Percentiles rank a stretch among this genome's conserved stretches.
Conservation (phyloP, 257 asterid species). For the Nicotiana attenuata region DNA sequence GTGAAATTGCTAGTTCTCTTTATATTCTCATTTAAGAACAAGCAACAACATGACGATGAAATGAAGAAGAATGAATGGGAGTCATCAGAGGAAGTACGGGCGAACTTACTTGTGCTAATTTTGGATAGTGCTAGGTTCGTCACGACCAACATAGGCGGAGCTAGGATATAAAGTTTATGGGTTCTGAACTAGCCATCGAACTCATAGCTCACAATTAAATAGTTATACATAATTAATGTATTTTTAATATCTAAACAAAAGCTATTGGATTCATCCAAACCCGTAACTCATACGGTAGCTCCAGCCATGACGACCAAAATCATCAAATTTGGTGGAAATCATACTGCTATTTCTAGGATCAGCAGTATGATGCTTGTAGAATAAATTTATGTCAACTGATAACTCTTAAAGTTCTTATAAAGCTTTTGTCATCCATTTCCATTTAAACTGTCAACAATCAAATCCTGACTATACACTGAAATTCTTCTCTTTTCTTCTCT, state of each 20-base stretch:
- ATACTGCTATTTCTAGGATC: too few species aligned
- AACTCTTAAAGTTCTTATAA: neutral
- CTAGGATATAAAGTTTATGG: too few species aligned
- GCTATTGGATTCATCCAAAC: too few species aligned
- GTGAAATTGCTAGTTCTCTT: neutral
- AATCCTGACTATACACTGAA: neutral
- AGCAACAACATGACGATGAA: neutral
- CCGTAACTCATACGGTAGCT: too few species aligned
- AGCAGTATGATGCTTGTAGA: neutral
- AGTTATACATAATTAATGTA: too few species aligned
- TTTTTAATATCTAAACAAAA: too few species aligned
- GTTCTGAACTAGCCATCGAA: too few species aligned
- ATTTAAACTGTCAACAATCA: neutral
- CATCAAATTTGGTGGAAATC: neutral
- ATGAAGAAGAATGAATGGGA: neutral
- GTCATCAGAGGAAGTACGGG: too few species aligned
- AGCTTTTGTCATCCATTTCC: neutral
- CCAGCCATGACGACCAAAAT: neutral
- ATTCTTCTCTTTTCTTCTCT: conserved; percentile 1
- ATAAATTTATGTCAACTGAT: neutral
- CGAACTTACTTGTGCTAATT: neutral
- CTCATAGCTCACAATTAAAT: too few species aligned
- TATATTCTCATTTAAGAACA: neutral
- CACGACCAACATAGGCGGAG: neutral
- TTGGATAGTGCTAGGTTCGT: neutral